These are phyloP conservation scores for Pholiota conissans DNA, from an alignment of 768 basidiomycete species.

Conservation along the genomic window DNA sequence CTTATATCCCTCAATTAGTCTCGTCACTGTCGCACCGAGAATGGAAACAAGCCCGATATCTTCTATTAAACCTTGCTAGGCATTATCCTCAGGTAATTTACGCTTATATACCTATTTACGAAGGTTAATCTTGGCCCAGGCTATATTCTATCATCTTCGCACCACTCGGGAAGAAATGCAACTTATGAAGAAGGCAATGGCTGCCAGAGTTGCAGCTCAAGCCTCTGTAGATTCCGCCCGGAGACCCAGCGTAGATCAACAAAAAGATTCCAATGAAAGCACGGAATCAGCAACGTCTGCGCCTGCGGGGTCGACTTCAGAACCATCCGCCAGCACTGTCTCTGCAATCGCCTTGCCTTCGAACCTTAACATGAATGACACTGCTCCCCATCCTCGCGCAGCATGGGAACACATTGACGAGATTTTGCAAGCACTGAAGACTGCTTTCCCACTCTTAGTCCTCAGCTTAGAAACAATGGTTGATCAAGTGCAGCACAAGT, in stretches of 20 bases:
- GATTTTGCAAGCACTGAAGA: constrained; percentile 90
- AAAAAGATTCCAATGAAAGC: constrained; percentile 26
- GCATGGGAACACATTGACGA: constrained; percentile 93
- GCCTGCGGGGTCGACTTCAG: constrained; percentile 16
- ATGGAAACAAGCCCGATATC: constrained; percentile 87
- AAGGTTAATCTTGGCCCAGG: constrained; percentile 45
- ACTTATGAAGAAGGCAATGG: constrained; percentile 38
- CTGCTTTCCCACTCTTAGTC: constrained; percentile 91
- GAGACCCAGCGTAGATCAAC: constrained; percentile 28
- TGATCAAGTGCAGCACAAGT: constrained; percentile 88
- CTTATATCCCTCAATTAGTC: constrained; percentile 92
- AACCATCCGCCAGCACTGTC: constrained; percentile 14
- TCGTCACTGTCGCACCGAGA: constrained; percentile 89
- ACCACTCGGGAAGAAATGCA: constrained; percentile 56
- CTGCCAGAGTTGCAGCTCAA: constrained; percentile 35
- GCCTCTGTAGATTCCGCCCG: constrained; percentile 29
- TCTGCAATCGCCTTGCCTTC: constrained; percentile 15
- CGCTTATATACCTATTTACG: neutral
- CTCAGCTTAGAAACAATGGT: constrained; percentile 96
- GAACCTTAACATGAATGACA: constrained; percentile 16
- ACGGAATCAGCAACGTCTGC: constrained; percentile 16
- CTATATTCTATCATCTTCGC: constrained; percentile 92
- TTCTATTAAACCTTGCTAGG: constrained; percentile 88
- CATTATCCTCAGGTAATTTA: constrained; percentile 83
- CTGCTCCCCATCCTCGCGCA: constrained; percentile 47